Percentiles rank a stretch among this genome's conserved stretches.
Evolutionary conservation across 148 eudicot genomes (phyloP).

Genomic region (Heliosperma pusillum): DNA sequence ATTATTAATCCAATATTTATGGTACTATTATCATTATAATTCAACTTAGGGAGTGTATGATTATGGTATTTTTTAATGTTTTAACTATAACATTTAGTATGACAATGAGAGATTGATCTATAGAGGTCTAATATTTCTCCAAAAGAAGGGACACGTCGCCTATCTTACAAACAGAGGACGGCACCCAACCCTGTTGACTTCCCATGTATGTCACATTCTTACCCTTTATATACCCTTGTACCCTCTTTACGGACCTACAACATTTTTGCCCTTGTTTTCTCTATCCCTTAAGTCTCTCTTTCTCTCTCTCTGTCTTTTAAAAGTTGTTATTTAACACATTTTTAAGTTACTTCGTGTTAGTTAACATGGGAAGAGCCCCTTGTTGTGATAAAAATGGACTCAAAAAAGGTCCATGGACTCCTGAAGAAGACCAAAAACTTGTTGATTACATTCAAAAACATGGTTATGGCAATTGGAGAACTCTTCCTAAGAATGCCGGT

Average conservation of each 20-base stretch:
- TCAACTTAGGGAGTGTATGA: neutral
- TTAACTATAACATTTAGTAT: neutral
- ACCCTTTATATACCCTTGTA: conserved; percentile 29
- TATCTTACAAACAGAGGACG: conserved; percentile 64
- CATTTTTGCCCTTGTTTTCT: neutral
- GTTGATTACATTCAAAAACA: conserved; percentile 69
- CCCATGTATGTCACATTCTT: conserved; percentile 24
- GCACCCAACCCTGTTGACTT: conserved; percentile 85
- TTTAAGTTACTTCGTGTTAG: neutral
- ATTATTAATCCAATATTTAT: conserved; percentile 2
- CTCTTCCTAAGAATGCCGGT: conserved; percentile 98
- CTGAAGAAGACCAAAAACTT: conserved; percentile 90
- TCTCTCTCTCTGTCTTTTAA: conserved; percentile 16
- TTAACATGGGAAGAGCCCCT: conserved; percentile 85
- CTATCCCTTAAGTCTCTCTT: neutral
- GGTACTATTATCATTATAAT: conserved; percentile 1
- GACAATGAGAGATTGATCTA: conserved; percentile 24
- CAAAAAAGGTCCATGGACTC: conserved; percentile 96
- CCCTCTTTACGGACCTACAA: conserved; percentile 21
- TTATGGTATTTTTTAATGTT: neutral
- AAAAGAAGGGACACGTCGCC: conserved; percentile 75
- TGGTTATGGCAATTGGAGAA: conserved; percentile 96
- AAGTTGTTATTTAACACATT: conserved; percentile 11
- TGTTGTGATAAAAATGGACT: conserved; percentile 96
- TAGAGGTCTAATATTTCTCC: conserved; percentile 24